These are phyloP conservation scores for Trametes sp. DNA, from an alignment of 1,284 basidiomycete species.

Conservation along the genomic window DNA sequence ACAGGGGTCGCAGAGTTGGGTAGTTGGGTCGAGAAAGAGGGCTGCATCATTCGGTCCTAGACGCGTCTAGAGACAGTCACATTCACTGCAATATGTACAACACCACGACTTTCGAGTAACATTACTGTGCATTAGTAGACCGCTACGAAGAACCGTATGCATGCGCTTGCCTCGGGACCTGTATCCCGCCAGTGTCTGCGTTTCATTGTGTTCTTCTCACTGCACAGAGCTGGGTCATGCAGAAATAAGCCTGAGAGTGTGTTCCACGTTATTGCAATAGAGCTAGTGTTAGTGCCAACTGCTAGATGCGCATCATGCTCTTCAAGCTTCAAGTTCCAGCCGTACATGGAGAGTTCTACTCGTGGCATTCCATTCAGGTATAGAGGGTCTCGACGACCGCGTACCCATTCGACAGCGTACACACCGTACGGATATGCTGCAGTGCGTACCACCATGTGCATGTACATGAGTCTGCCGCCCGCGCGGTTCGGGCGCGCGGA, in stretches of 20 bases:
- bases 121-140: not conserved
- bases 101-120: conserved; percentile 5
- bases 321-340: too few relatives aligned
- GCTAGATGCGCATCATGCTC: too few relatives aligned
- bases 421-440: not conserved
- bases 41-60: not conserved
- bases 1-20: not conserved
- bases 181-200: too few relatives aligned
- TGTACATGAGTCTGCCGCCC: conserved; percentile 23
- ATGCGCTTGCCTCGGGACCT: too few relatives aligned
- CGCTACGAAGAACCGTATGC: too few relatives aligned
- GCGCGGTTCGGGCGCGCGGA: not conserved
- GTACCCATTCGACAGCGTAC: conserved; percentile 5
- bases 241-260: too few relatives aligned
- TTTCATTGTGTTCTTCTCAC: too few relatives aligned
- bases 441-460: conserved; percentile 21
- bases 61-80: conserved; percentile 11
- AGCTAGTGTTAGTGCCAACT: too few relatives aligned
- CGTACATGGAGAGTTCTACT: not conserved
- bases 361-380: not conserved
- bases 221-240: too few relatives aligned
- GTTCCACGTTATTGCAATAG: too few relatives aligned
- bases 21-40: not conserved
- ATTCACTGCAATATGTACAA: conserved; percentile 12
- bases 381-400: not conserved